phyloP scores from a whole-genome alignment of 352 stramenopile genomes.

The Pythium rishiriense region DNA sequence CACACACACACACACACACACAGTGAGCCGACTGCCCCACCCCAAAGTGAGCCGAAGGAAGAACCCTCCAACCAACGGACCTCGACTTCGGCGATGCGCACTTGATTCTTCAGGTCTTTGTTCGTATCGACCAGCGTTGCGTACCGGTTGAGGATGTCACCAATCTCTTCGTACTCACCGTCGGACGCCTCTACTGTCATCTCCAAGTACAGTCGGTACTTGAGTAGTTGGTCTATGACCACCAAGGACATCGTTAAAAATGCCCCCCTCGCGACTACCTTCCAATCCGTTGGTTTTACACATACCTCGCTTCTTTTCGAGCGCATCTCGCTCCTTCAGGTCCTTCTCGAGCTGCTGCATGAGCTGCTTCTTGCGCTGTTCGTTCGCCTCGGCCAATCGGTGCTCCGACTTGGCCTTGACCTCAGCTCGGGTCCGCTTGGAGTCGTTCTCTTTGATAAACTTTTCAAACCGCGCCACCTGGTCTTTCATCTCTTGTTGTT shows the following conservation, averaged over 20 bases:
- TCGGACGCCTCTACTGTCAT: conserved; percentile 80
- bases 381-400: conserved; percentile 70
- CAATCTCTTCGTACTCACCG: conserved; percentile 83
- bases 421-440: conserved; percentile 86
- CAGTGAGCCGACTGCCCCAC: too few relatives aligned
- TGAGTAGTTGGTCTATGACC: conserved; percentile 60
- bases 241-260: not conserved
- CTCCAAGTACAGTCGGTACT: conserved; percentile 87
- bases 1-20: too few relatives aligned
- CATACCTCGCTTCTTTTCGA: conserved; percentile 70
- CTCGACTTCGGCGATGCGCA: conserved; percentile 62
- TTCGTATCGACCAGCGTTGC: conserved; percentile 88
- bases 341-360: conserved; percentile 74
- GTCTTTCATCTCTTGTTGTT: conserved; percentile 91
- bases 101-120: conserved; percentile 80
- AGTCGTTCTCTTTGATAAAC: conserved; percentile 94
- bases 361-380: conserved; percentile 77
- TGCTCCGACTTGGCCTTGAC: conserved; percentile 88
- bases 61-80: conserved; percentile 15
- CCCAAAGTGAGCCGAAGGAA: too few relatives aligned
- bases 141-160: conserved; percentile 84
- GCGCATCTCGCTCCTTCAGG: conserved; percentile 52
- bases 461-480: conserved; percentile 91
- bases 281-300: not conserved
- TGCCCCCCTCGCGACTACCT: not conserved